Evolutionary conservation across 1,139 yeast genomes (phyloP).

Genomic region (Nematodospora anomalae): DNA sequence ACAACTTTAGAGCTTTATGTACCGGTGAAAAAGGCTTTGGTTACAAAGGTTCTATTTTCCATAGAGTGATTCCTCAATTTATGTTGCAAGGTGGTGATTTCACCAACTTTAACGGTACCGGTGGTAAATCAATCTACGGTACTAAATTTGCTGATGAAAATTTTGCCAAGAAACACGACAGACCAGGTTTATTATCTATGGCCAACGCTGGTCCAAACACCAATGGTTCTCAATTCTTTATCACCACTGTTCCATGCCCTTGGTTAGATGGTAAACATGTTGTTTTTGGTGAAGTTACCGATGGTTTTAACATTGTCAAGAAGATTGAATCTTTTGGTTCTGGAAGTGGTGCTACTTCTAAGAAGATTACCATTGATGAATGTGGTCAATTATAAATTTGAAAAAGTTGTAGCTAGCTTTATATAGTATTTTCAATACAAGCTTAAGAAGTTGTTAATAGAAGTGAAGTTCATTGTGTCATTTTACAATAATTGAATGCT

Average conservation of each 20-base stretch:
- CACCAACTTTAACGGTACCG: conserved; percentile 92
- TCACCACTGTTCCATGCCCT: conserved; percentile 93
- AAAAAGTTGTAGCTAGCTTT: background rate
- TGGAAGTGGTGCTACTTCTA: conserved; percentile 76
- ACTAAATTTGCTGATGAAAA: conserved; percentile 94
- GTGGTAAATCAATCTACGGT: conserved; percentile 99
- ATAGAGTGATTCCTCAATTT: conserved; percentile 97
- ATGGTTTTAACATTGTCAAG: conserved; percentile 90
- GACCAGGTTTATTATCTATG: conserved; percentile 96
- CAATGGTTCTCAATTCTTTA: conserved; percentile 98
- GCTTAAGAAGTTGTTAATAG: too few species aligned
- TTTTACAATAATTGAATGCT: too few species aligned
- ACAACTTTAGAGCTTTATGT: conserved; percentile 94
- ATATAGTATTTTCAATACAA: background rate
- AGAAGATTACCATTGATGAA: conserved; percentile 74
- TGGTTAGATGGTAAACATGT: conserved; percentile 99
- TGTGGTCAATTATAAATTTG: conserved; percentile 77
- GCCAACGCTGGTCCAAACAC: conserved; percentile 99
- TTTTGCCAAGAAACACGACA: conserved; percentile 80
- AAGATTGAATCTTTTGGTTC: conserved; percentile 88
- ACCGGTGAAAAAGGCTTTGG: conserved; percentile 99
- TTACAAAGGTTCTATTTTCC: conserved; percentile 89
- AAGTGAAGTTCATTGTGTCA: too few species aligned
- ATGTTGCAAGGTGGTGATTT: conserved; percentile 99
- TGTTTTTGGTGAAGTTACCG: conserved; percentile 95